Percentiles rank a stretch among this genome's conserved stretches.
These are phyloP conservation scores for Lodderomyces margitis DNA, from an alignment of 1,139 yeast species.

Conservation along the genomic window DNA sequence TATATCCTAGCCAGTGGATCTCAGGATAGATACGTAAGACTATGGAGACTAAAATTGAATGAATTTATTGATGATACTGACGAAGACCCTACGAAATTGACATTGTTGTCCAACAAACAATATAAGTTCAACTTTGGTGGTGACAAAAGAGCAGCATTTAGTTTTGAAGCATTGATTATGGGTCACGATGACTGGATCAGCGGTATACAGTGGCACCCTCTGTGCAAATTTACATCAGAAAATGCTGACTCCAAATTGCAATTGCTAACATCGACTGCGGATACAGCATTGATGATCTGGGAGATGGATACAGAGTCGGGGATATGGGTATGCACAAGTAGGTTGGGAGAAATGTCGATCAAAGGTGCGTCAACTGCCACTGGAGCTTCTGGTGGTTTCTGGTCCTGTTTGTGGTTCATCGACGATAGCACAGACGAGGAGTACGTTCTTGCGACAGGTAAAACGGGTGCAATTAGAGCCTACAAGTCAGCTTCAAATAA, in stretches of 20 bases:
- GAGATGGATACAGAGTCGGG: conserved; percentile 84
- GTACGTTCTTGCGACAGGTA: conserved; percentile 75
- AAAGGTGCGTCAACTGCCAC: conserved; percentile 99
- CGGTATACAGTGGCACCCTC: conserved; percentile 77
- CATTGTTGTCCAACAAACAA: conserved; percentile 63
- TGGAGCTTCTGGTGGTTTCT: conserved; percentile 97
- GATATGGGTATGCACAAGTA: conserved; percentile 78
- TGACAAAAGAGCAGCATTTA: conserved; percentile 48
- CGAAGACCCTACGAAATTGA: conserved; percentile 53
- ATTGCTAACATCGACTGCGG: conserved; percentile 86
- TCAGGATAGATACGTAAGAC: conserved; percentile 83
- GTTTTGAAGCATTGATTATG: conserved; percentile 89
- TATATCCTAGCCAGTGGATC: conserved; percentile 80
- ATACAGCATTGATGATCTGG: conserved; percentile 95
- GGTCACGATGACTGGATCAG: conserved; percentile 99
- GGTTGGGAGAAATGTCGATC: conserved; percentile 89
- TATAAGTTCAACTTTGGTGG: conserved; percentile 47
- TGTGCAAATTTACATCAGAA: conserved; percentile 10
- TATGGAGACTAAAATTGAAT: conserved; percentile 72
- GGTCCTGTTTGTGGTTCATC: conserved; percentile 82
- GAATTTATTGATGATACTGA: conserved; percentile 56
- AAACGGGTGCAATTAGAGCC: conserved; percentile 87
- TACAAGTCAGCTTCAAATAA: conserved; percentile 51
- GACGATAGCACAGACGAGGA: conserved; percentile 35
- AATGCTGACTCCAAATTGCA: conserved; percentile 38